These are phyloP conservation scores for Xylariaceae sp. DNA, from an alignment of 2,329 filamentous ascomycete species.

Conservation along the genomic window DNA sequence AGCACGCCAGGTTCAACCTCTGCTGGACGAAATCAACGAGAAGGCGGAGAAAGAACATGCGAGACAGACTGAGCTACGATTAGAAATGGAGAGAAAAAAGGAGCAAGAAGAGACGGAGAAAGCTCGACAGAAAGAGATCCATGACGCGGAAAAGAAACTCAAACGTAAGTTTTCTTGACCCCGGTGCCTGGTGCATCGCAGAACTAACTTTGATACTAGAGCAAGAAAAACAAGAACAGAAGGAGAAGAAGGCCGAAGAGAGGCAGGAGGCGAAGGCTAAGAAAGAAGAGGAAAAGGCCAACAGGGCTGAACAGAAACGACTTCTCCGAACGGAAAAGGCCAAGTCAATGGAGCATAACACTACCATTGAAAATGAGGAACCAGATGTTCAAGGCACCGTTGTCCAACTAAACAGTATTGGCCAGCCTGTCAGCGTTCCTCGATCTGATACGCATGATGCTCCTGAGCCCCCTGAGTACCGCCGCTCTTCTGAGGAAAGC, in stretches of 20 bases:
- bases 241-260: constrained; percentile 45
- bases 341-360: constrained; percentile 37
- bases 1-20: constrained; percentile 70
- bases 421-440: constrained; percentile 23
- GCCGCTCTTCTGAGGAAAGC: constrained; percentile 23
- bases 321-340: constrained; percentile 50
- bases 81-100: constrained; percentile 63
- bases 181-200: neutral
- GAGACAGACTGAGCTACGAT: constrained; percentile 56
- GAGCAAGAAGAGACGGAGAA: constrained; percentile 51
- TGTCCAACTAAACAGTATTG: constrained; percentile 21
- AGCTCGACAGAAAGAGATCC: constrained; percentile 49
- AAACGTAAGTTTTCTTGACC: constrained; percentile 48
- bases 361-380: constrained; percentile 27
- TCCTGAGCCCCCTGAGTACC: constrained; percentile 13
- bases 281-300: constrained; percentile 50
- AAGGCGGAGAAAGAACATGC: constrained; percentile 70
- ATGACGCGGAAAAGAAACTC: constrained; percentile 49
- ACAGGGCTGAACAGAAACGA: constrained; percentile 51
- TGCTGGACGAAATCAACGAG: constrained; percentile 78
- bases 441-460: constrained; percentile 5
- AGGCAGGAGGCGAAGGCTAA: constrained; percentile 37
- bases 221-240: constrained; percentile 46
- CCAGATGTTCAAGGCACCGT: constrained; percentile 7
- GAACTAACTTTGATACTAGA: constrained; percentile 31